These are phyloP conservation scores for Spatholobus suberectus DNA, from an alignment of 306 rosid species.

Conservation along the genomic window DNA sequence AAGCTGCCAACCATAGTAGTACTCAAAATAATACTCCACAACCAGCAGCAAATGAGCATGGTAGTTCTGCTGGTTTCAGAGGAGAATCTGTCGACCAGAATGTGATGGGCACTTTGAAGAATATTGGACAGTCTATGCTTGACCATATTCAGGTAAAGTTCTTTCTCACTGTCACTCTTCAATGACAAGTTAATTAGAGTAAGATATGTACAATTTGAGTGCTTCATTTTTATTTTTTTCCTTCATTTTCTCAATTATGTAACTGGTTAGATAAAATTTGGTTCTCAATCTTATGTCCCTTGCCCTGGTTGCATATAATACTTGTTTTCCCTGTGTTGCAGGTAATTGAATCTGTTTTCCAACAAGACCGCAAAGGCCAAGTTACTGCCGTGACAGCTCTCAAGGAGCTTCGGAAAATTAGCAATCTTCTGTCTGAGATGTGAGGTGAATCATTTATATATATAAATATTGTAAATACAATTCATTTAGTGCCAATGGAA, in stretches of 20 bases:
- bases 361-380: constrained; percentile 91
- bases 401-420: constrained; percentile 93
- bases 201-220: neutral
- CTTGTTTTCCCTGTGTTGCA: constrained; percentile 41
- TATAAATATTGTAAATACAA: constrained; percentile 71
- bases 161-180: neutral
- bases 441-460: constrained; percentile 63
- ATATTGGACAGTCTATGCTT: constrained; percentile 93
- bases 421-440: constrained; percentile 95
- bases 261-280: neutral
- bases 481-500: constrained; percentile 60
- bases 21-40: constrained; percentile 41
- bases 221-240: neutral
- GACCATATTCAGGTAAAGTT: constrained; percentile 88
- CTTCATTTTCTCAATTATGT: neutral
- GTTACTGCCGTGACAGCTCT: constrained; percentile 92
- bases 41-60: constrained; percentile 43
- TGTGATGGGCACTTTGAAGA: constrained; percentile 78
- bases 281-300: neutral
- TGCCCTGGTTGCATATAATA: constrained; percentile 3
- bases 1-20: constrained; percentile 47
- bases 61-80: constrained; percentile 52
- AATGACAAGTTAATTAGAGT: constrained; percentile 2
- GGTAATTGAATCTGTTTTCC: constrained; percentile 91
- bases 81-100: constrained; percentile 80